Evolutionary conservation across 768 basidiomycete genomes (phyloP).

Genomic region (Termitomyces sp.): DNA sequence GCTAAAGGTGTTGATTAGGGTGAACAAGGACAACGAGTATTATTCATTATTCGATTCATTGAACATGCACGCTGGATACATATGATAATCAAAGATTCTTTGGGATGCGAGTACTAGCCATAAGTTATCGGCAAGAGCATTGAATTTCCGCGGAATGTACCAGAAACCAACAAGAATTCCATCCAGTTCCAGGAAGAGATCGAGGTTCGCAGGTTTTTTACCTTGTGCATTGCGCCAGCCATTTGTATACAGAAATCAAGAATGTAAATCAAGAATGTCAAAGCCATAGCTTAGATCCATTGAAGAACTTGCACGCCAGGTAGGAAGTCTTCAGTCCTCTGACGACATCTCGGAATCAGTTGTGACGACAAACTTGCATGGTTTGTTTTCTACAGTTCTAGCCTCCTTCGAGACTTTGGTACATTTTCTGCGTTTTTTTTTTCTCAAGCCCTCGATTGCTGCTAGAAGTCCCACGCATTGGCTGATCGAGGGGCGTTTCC

Average conservation of each 20-base stretch:
- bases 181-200: constrained; percentile 2
- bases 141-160: not conserved
- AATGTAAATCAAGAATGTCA: no score
- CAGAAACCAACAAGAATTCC: not conserved
- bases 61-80: not conserved
- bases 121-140: not conserved
- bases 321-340: not conserved
- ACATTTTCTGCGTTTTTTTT: not conserved
- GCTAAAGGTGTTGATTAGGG: not conserved
- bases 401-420: not conserved
- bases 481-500: constrained; percentile 5
- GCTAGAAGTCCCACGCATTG: constrained; percentile 17
- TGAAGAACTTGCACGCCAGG: not conserved
- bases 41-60: not conserved
- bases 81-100: not conserved
- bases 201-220: constrained; percentile 1
- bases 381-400: no score
- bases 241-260: not conserved
- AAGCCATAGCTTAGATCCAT: no score
- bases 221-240: constrained; percentile 1
- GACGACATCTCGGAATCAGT: constrained; percentile 2
- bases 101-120: not conserved
- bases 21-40: not conserved
- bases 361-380: not conserved
- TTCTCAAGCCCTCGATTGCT: constrained; percentile 4